These are phyloP conservation scores for Apiotrichum akiyoshidainum DNA, from an alignment of 1,284 basidiomycete species.

Conservation along the genomic window DNA sequence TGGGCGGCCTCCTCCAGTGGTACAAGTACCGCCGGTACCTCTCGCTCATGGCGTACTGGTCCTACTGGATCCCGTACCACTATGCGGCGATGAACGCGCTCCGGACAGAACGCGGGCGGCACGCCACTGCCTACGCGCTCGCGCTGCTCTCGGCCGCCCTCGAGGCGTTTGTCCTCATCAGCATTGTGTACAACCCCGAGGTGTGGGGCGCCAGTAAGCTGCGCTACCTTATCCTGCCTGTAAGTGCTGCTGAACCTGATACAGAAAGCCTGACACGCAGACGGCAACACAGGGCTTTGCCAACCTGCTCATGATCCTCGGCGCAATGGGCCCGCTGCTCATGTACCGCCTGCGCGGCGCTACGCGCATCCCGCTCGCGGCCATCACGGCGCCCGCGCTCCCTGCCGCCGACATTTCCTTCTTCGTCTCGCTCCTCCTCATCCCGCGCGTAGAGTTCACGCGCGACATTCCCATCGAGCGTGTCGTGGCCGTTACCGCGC, in stretches of 20 bases:
- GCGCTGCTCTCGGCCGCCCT: neutral
- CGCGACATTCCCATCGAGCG: neutral
- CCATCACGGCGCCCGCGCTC: neutral
- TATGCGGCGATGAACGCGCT: neutral
- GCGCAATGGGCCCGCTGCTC: neutral
- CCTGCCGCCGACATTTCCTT: neutral
- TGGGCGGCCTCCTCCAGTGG: neutral
- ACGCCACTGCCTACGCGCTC: neutral
- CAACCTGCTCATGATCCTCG: neutral
- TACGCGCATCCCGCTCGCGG: neutral
- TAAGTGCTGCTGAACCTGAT: neutral
- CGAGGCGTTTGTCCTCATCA: neutral
- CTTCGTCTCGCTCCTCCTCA: neutral
- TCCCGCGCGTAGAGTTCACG: neutral
- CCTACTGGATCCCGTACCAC: slow-evolving; percentile 2
- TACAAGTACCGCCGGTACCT: neutral
- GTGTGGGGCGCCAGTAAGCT: neutral
- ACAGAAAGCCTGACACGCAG: neutral
- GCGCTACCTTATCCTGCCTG: neutral
- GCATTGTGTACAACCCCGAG: neutral
- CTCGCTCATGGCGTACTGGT: neutral
- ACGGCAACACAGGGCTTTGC: slow-evolving; percentile 2
- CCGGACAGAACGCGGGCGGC: neutral
- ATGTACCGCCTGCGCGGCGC: neutral
- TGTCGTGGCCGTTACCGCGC: neutral